phyloP scores from a whole-genome alignment of 2,329 filamentous ascomycete species.

The Penicillium paneum region DNA sequence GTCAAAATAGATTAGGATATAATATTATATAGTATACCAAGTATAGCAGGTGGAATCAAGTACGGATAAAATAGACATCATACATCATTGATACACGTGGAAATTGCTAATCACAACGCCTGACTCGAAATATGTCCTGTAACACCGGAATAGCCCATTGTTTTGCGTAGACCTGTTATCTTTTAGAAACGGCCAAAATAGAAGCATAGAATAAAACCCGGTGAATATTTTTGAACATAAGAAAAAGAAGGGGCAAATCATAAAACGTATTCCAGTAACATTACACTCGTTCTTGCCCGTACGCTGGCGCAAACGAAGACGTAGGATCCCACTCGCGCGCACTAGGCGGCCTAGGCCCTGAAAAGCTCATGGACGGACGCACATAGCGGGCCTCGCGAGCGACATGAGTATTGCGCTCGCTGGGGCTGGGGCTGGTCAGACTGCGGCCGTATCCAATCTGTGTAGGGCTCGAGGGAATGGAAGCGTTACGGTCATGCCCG shows the following conservation, averaged over 20 bases:
- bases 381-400: constrained; percentile 47
- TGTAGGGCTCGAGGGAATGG: constrained; percentile 19
- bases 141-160: not conserved
- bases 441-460: constrained; percentile 15
- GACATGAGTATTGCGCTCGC: constrained; percentile 30
- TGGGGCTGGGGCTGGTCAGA: constrained; percentile 25
- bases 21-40: no score
- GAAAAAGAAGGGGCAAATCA: not conserved
- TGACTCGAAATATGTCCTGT: not conserved
- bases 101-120: not conserved
- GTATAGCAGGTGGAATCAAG: not conserved
- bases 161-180: not conserved
- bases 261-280: constrained; percentile 1
- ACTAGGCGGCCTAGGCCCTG: constrained; percentile 44
- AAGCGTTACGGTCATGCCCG: not conserved
- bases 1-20: not conserved
- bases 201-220: not conserved
- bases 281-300: constrained; percentile 12
- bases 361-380: constrained; percentile 49
- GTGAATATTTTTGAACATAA: not conserved
- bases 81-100: not conserved
- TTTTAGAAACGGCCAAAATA: not conserved
- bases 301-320: constrained; percentile 33
- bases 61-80: not conserved
- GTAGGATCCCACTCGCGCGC: constrained; percentile 38